Conservation (phyloP, 2,329 filamentous ascomycete genomes). For the Aspergillus fijiensis region DNA sequence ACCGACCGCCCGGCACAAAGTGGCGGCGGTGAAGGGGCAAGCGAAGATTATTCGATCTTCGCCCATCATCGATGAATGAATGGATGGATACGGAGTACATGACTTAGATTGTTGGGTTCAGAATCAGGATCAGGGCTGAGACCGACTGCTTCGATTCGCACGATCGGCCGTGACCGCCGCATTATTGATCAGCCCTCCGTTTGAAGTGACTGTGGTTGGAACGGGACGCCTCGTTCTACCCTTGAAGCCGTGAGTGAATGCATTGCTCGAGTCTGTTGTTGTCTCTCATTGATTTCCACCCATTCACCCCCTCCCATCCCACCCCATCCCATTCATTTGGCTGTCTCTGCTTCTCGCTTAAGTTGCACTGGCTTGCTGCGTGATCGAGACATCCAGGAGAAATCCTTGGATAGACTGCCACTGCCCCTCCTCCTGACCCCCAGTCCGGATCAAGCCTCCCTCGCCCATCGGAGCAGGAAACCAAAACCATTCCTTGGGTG, state of each 20-base stretch:
- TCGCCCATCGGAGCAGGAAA: not conserved
- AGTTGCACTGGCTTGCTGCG: not conserved
- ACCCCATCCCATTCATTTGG: not conserved
- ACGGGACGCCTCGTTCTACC: not conserved
- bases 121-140: not conserved
- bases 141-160: not conserved
- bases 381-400: not conserved
- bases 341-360: not conserved
- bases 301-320: not conserved
- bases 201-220: not conserved
- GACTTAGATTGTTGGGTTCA: too few species aligned
- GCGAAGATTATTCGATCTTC: not conserved
- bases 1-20: constrained; percentile 7
- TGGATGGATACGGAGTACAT: not conserved
- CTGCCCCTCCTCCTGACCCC: not conserved
- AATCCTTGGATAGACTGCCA: not conserved
- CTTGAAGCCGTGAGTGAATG: not conserved
- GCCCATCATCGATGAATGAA: not conserved
- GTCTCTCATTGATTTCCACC: not conserved
- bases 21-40: not conserved
- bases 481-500: not conserved
- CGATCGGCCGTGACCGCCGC: not conserved
- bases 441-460: too few species aligned
- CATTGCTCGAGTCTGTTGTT: not conserved
- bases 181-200: not conserved